Base-by-base conservation (phyloP, 257 asterid genomes). In the Ballota nigra region DNA sequence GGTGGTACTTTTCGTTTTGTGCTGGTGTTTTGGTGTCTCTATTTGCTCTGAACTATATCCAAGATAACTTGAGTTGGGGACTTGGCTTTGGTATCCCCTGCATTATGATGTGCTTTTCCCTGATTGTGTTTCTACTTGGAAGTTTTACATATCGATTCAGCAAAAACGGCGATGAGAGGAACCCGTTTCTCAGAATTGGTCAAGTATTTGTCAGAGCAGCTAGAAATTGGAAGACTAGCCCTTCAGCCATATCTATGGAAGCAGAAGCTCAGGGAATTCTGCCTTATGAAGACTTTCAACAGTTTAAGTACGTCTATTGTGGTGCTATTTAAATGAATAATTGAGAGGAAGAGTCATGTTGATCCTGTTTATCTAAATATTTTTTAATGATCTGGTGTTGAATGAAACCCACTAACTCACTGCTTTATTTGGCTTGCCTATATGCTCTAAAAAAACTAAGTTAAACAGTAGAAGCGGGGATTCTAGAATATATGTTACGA, bases 11-110 rank as follows among this genome's bases (percentile, higher is more conserved):
- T 29, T 81, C 83, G 8, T 75, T 71, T 22, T 80, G 83, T 71
- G 81, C 71, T 2, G 86, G 89, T 45, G 73, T 76, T 62, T 33
- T 86, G 57, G 64, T 79, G 45, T 73, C 88, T 26, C 73, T 86
- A 2, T 43, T 33, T 26, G 53, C 82, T 61, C 65, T 90, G 79
- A 88, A 66, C 80, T 90, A 90, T 69, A 83, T 90, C 63, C 92
- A 88, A 66, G 95, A 90, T 66, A 86, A 84, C 72, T 56, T 84
- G 45, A 84, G 91, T 76, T 89, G 96, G 96, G 90, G 69, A 34
- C 92, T 87, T 68, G 96, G 95, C 36, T 87, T 87, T 74, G 96
- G 95, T 11, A 84, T 89, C 75, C 92, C 95, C 59, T 86, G 92
- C 74, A 58, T 86, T 56, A 80, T 64, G 55, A 84, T 88, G 89